Evolutionary conservation across 495 filamentous ascomycete species (phyloP).

Genomic region (Penicillium flavigenum): DNA sequence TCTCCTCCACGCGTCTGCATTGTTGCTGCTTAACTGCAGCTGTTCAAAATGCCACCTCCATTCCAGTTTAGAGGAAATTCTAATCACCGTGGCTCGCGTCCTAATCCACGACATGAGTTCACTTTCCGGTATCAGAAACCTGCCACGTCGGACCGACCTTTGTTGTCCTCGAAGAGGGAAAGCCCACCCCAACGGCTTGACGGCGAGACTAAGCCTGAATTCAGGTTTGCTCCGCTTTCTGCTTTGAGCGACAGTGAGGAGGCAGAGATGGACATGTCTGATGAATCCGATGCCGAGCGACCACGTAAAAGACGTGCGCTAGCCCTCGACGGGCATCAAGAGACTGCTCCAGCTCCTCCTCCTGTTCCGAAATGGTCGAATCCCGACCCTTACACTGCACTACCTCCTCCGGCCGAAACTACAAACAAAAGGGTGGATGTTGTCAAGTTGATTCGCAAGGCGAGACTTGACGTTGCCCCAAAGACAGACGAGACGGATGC

Average conservation of each 20-base stretch:
- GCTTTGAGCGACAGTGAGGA: slow-evolving; percentile 74
- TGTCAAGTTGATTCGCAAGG: slow-evolving; percentile 83
- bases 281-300: slow-evolving; percentile 44
- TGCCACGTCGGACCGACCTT: slow-evolving; percentile 46
- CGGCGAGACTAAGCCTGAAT: slow-evolving; percentile 28
- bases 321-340: slow-evolving; percentile 44
- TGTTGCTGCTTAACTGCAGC: slow-evolving; percentile 7
- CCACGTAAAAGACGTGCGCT: slow-evolving; percentile 52
- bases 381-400: slow-evolving; percentile 82
- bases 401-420: slow-evolving; percentile 70
- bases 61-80: slow-evolving; percentile 44
- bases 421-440: slow-evolving; percentile 71
- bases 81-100: slow-evolving; percentile 28
- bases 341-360: slow-evolving; percentile 19
- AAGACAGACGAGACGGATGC: slow-evolving; percentile 49
- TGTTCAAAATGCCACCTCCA: slow-evolving; percentile 26
- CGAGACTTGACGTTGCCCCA: slow-evolving; percentile 52
- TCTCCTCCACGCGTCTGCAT: not conserved
- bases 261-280: slow-evolving; percentile 61
- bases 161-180: slow-evolving; percentile 40
- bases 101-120: slow-evolving; percentile 37
- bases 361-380: slow-evolving; percentile 81
- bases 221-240: slow-evolving; percentile 50
- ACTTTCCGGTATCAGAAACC: slow-evolving; percentile 45
- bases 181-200: slow-evolving; percentile 40